Evolutionary conservation across 805 yeast genomes (phyloP).

Genomic region (Grigorovia jiainica): DNA sequence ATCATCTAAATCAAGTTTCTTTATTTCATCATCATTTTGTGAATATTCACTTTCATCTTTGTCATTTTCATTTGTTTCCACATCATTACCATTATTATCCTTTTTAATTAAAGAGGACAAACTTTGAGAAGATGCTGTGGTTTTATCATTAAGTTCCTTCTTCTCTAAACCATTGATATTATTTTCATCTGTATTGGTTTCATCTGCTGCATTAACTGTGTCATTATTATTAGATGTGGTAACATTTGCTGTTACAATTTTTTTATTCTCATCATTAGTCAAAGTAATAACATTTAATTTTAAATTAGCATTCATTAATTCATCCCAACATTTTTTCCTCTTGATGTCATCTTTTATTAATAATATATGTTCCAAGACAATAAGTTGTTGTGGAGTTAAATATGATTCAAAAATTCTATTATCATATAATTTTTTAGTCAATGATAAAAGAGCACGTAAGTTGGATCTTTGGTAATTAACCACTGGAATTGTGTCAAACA

Average conservation of each 20-base stretch:
- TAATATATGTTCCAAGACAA: slow-evolving; percentile 39
- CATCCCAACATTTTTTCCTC: slow-evolving; percentile 34
- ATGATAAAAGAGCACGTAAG: slow-evolving; percentile 21
- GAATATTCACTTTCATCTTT: slow-evolving; percentile 5
- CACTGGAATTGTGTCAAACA: slow-evolving; percentile 11
- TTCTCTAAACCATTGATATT: slow-evolving; percentile 3
- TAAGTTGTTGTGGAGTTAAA: slow-evolving; percentile 47
- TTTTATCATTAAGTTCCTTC: background rate
- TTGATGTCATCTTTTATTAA: slow-evolving; percentile 22
- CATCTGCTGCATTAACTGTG: background rate
- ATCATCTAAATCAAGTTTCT: slow-evolving; percentile 33
- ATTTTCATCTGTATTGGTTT: slow-evolving; percentile 7
- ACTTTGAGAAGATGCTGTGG: background rate
- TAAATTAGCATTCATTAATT: slow-evolving; percentile 32
- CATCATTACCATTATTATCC: background rate
- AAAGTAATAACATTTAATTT: slow-evolving; percentile 16
- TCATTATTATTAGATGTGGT: too few species aligned
- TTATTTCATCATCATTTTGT: slow-evolving; percentile 26
- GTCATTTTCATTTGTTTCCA: background rate
- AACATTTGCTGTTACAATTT: slow-evolving; percentile 1
- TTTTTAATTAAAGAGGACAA: background rate
- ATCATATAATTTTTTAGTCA: slow-evolving; percentile 30
- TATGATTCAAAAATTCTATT: slow-evolving; percentile 38
- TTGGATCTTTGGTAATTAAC: slow-evolving; percentile 26
- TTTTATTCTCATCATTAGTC: slow-evolving; percentile 2